Evolutionary conservation across 1,284 basidiomycete species (phyloP), one percentile per base, ranked within the genome.

Genomic region (Blastosporella zonata): DNA sequence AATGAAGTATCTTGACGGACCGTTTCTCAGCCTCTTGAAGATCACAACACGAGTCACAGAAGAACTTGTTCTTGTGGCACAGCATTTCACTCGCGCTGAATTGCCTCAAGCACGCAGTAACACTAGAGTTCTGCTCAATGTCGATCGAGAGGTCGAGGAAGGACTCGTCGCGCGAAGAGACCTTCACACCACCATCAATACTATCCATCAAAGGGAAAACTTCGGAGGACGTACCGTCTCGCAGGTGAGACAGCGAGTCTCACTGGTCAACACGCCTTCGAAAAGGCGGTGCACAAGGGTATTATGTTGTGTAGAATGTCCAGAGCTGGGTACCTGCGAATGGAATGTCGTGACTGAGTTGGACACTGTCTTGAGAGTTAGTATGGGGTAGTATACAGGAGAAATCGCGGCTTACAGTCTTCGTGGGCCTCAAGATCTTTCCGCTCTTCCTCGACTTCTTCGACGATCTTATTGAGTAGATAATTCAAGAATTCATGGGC

Each of bases 1-100:
- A 18, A 43, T 21, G 15, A 54, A 27, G 33, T 23, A 27, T 29
- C 22, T 31, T 12, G 33, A 54, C 82, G 55, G 53, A 91, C 92
- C 95, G 79, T 74, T 97, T 96, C 73, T 99, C 96, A 0, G 97
- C 96, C 68, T 99, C 97, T 67, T 98, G 95, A 20, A 98, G 70
- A 44, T 94, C 93, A 60, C 94, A 95, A 69, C 96, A 99, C 13
- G 87, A 83, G 68, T 99, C 97, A 66, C 96, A 99, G 68, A 94
- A 97, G 68, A 98, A 99, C 71, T 98, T 99, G 78, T 99, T 98
- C 65, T 84, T 89, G 63, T 95, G 91, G 60, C 93, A 95, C 15
- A 99, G 81, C 94, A 97, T 99, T 70, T 99, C 97, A 64, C 89
- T 93, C 33, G 94, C 93, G 60, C 93, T 96, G 66, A 99, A 99